Evolutionary conservation across 2,329 filamentous ascomycete genomes (phyloP), one percentile per base, ranked within the genome.

Genomic region (Parafenestella ontariensis): DNA sequence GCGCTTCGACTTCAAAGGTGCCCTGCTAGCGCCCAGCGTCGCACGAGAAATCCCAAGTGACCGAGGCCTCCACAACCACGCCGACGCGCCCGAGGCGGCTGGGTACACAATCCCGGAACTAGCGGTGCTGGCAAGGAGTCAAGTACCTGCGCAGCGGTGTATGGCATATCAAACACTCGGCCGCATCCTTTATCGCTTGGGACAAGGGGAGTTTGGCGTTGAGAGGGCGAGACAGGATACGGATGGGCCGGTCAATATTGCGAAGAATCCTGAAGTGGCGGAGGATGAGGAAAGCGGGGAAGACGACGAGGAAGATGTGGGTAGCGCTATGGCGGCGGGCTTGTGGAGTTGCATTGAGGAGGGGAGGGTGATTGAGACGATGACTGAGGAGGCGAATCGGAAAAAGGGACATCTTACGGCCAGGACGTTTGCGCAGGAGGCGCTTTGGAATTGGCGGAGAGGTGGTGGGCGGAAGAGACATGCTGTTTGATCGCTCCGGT

Each of bases 91-190:
- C 15, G 92, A 96, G 75, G 91, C 93, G 1, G 95, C 95, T 0
- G 95, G 95, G 0, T 99, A 99, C 76, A 98, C 95, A 0, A 85
- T 99, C 26, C 86, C 87, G 0, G 95, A 99, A 76, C 82, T 99
- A 1, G 88, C 92, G 1, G 86, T 89, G 28, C 83, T 97, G 1
- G 87, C 91, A 4, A 84, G 94, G 29, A 96, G 91, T 50, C 87
- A 88, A 0, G 91, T 96, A 18, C 86, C 95, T 0, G 89, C 90
- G 0, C 95, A 99, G 79, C 81, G 94, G 10, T 97, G 95, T 69
- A 84, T 98, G 58, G 92, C 95, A 0, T 97, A 92, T 76, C 94
- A 96, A 76, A 94, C 93, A 0, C 80, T 98, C 0, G 95, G 95
- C 0, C 83, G 95, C 18, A 85, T 98, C 5, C 76, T 98, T 15